A percentile compares a stretch with the other conserved stretches of the same genome.
Evolutionary conservation across 2,329 filamentous ascomycete species (phyloP).

Genomic region (Fusarium mexicanum): DNA sequence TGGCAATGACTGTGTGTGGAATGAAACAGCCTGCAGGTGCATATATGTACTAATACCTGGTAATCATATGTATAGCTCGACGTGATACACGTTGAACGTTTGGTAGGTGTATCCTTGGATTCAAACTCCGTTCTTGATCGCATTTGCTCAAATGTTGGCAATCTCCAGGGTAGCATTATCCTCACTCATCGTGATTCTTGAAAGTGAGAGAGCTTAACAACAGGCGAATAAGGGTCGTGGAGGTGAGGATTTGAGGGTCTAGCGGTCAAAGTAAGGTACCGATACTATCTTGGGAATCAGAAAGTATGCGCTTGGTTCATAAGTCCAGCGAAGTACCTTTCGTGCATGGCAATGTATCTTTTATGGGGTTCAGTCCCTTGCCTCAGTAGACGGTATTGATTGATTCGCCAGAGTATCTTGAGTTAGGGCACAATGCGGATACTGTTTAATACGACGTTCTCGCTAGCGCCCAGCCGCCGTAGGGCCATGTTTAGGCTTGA

Average conservation of each 20-base stretch:
- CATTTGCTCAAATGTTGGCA: background rate
- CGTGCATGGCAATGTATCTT: constrained; percentile 20
- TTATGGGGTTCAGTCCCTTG: constrained; percentile 20
- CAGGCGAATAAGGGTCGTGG: constrained; percentile 18
- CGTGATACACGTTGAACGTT: background rate
- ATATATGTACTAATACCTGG: background rate
- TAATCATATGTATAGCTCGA: background rate
- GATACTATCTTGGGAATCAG: constrained; percentile 29
- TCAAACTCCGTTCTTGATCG: background rate
- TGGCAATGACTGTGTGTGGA: background rate
- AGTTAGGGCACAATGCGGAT: constrained; percentile 31
- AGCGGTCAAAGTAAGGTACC: constrained; percentile 31
- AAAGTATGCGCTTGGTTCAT: background rate
- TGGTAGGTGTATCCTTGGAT: background rate
- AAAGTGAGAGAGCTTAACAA: constrained; percentile 4
- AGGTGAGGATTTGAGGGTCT: constrained; percentile 10
- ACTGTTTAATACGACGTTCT: constrained; percentile 38
- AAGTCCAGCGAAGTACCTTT: constrained; percentile 25
- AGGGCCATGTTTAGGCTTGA: constrained; percentile 33
- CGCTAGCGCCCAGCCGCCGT: constrained; percentile 27
- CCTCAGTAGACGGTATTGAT: constrained; percentile 26
- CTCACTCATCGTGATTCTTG: constrained; percentile 14
- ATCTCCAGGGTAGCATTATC: constrained; percentile 13
- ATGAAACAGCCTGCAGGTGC: background rate
- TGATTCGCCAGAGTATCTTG: constrained; percentile 24